These are phyloP conservation scores for Microbotryum saponariae DNA, from an alignment of 1,284 basidiomycete genomes.

Conservation along the genomic window DNA sequence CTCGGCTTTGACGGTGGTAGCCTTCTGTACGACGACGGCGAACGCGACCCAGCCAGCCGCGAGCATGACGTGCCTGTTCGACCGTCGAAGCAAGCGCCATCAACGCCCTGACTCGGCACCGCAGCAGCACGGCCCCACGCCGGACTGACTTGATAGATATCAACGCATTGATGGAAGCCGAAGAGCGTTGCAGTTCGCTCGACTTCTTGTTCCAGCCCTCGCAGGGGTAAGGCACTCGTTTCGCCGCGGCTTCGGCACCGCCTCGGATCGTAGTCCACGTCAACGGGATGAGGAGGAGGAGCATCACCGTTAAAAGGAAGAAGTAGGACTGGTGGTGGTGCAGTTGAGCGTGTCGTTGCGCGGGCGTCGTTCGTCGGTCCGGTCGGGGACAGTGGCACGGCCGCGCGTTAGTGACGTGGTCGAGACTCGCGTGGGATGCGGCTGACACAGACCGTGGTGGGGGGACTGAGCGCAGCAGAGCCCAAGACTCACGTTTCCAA, in stretches of 20 bases:
- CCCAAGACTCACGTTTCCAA: slow-evolving; percentile 17
- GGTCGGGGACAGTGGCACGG: neutral
- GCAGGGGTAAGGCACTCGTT: slow-evolving; percentile 29
- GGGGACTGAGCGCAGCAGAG: too few relatives aligned
- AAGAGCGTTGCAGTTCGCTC: slow-evolving; percentile 10
- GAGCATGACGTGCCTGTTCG: slow-evolving; percentile 30
- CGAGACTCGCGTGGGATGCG: neutral
- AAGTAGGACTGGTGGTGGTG: slow-evolving; percentile 29
- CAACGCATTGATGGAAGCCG: slow-evolving; percentile 4
- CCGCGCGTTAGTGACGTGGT: neutral
- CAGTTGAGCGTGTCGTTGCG: neutral
- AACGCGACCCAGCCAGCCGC: slow-evolving; percentile 44
- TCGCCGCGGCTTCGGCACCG: slow-evolving; percentile 15
- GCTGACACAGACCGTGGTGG: neutral
- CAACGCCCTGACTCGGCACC: neutral
- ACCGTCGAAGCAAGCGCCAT: neutral
- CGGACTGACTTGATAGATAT: slow-evolving; percentile 13
- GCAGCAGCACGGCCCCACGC: neutral
- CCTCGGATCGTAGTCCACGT: slow-evolving; percentile 29
- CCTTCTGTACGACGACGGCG: slow-evolving; percentile 38
- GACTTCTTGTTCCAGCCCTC: slow-evolving; percentile 35
- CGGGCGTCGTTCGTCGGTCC: neutral
- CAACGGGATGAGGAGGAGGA: slow-evolving; percentile 34
- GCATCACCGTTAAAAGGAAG: slow-evolving; percentile 35
- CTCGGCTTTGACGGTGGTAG: slow-evolving; percentile 41